A percentile compares a stretch with the other conserved stretches of the same genome.
Evolutionary conservation across 2,329 filamentous ascomycete species (phyloP).

Genomic region (Venturia asperata): DNA sequence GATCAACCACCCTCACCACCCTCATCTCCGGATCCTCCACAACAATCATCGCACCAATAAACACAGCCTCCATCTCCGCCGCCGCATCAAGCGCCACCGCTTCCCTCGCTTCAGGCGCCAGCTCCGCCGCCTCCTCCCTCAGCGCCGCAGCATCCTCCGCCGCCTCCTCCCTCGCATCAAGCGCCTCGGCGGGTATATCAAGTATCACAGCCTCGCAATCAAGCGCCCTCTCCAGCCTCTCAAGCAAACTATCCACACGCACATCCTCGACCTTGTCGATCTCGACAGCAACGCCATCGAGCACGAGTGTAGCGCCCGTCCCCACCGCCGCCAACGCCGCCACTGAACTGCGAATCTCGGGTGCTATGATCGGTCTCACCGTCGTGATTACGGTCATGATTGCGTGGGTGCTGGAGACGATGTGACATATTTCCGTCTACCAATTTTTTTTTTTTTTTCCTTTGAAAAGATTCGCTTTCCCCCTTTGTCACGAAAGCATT

Average conservation of each 20-base stretch:
- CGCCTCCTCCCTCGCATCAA: slow-evolving; percentile 2
- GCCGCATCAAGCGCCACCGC: not conserved
- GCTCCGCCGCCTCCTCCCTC: slow-evolving; percentile 44
- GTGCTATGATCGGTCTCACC: slow-evolving; percentile 4
- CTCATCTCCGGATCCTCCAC: slow-evolving; percentile 1
- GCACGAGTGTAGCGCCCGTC: slow-evolving; percentile 27
- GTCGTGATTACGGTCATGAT: slow-evolving; percentile 15
- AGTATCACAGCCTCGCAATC: slow-evolving; percentile 6
- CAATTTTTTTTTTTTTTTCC: not conserved
- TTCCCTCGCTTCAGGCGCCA: slow-evolving; percentile 43
- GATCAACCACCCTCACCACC: not conserved
- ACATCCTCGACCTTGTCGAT: not conserved
- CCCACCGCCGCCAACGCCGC: slow-evolving; percentile 26
- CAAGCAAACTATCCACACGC: not conserved
- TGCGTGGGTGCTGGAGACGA: slow-evolving; percentile 16
- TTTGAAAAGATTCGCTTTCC: too few species aligned
- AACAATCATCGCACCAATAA: slow-evolving; percentile 1
- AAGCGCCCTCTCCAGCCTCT: not conserved
- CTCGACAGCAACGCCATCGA: slow-evolving; percentile 16
- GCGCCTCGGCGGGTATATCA: not conserved
- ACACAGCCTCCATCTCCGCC: not conserved
- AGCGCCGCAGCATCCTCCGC: slow-evolving; percentile 3
- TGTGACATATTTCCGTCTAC: not conserved
- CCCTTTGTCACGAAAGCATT: not conserved
- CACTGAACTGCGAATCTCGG: slow-evolving; percentile 8